A percentile compares a stretch with the other conserved stretches of the same genome.
Evolutionary conservation across 768 basidiomycete species (phyloP).

Genomic region (Scleroderma bovista): DNA sequence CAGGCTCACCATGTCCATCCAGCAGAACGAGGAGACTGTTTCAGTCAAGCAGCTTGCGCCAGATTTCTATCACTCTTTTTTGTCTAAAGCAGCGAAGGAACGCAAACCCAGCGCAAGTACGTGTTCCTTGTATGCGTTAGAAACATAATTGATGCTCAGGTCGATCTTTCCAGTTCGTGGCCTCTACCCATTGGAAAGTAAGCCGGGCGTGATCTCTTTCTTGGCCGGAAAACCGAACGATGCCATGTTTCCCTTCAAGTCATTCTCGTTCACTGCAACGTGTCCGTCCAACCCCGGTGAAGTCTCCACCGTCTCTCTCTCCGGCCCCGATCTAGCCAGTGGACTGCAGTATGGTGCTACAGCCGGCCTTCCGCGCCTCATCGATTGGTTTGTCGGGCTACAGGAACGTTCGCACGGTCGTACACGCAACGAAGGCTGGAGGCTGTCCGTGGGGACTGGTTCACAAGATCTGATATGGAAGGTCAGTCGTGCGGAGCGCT

Average conservation of each 20-base stretch:
- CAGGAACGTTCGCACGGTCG: conserved; percentile 70
- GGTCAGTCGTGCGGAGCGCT: conserved; percentile 33
- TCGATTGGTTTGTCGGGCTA: conserved; percentile 64
- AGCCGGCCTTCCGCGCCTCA: conserved; percentile 56
- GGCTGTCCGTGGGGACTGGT: conserved; percentile 70
- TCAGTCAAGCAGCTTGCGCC: conserved; percentile 35
- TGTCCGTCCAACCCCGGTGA: conserved; percentile 41
- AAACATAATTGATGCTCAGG: conserved; percentile 1
- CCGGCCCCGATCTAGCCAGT: conserved; percentile 51
- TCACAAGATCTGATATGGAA: conserved; percentile 90
- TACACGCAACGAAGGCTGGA: conserved; percentile 61
- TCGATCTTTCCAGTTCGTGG: conserved; percentile 44
- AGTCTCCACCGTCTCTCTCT: conserved; percentile 49
- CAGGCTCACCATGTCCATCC: background rate
- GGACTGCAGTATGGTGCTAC: conserved; percentile 79
- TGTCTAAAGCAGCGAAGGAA: conserved; percentile 58
- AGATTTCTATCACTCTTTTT: conserved; percentile 51
- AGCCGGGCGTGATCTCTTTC: conserved; percentile 72
- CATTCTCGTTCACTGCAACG: conserved; percentile 60
- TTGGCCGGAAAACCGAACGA: conserved; percentile 92
- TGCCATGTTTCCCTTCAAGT: conserved; percentile 86
- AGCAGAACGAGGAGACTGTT: background rate
- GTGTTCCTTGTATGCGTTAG: conserved; percentile 13
- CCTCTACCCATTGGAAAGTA: conserved; percentile 73
- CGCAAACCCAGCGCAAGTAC: conserved; percentile 60